Base-by-base conservation (phyloP, 2,329 filamentous ascomycete species). In the Penicillium sp. region DNA sequence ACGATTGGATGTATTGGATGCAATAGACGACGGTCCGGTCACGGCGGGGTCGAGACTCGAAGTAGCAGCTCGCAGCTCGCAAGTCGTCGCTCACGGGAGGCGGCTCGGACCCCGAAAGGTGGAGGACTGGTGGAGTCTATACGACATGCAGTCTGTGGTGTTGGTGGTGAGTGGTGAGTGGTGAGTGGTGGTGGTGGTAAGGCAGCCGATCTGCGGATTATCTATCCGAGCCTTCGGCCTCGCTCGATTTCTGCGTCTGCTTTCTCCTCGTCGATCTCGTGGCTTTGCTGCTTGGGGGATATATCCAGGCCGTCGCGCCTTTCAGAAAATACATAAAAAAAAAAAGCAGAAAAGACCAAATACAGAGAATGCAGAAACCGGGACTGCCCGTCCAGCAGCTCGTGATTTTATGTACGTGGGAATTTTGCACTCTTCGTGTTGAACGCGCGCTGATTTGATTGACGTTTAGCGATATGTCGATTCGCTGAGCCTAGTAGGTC, bases 301-400 rank as follows among this genome's bases (percentile, higher is more conserved):
- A 23, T 11, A 23, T 23, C 21, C 21, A 23, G 21, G n/a, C n/a
- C n/a, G n/a, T n/a, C n/a, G n/a, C n/a, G n/a, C n/a, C n/a, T n/a
- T n/a, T n/a, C n/a, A n/a, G n/a, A n/a, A n/a, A n/a, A n/a, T n/a
- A n/a, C n/a, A n/a, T n/a, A n/a, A n/a, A n/a, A n/a, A n/a, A n/a
- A n/a, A n/a, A n/a, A n/a, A n/a, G n/a, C n/a, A n/a, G n/a, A n/a
- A n/a, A n/a, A n/a, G n/a, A n/a, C n/a, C n/a, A n/a, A n/a, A n/a
- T n/a, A n/a, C n/a, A n/a, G n/a, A 48, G 46, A 36, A 52, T 55
- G 36, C 54, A 51, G 42, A 45, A 57, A 34, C 77, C 80, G 17
- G 86, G 81, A 71, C 75, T 93, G 73, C 87, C 87, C 1, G 73
- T 79, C 28, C 79, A 82, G 75, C 87, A 94, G 70, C 73, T 94